phyloP scores from a whole-genome alignment of 2,329 filamentous ascomycete species.

The Colletotrichum viniferum region DNA sequence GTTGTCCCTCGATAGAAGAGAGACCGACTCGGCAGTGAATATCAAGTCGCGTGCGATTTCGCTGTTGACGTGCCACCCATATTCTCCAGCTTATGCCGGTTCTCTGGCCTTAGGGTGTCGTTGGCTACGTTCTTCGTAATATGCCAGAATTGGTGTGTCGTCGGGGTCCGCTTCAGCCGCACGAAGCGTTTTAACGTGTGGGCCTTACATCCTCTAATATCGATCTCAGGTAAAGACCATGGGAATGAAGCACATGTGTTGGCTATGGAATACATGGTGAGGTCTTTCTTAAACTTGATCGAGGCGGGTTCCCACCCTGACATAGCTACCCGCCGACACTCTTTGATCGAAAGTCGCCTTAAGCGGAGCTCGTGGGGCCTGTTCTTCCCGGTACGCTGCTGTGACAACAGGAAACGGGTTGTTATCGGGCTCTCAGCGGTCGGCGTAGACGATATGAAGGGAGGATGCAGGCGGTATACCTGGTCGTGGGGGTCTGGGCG shows the following conservation, averaged over 20 bases:
- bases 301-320: not conserved
- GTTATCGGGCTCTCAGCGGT: not conserved
- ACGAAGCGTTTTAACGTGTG: not conserved
- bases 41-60: not conserved
- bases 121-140: constrained; percentile 6
- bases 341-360: not conserved
- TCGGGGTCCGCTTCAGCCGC: not conserved
- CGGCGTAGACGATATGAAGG: not conserved
- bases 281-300: not conserved
- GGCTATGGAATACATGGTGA: not conserved
- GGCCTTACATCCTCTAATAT: constrained; percentile 5
- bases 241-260: not conserved
- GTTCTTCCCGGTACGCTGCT: not conserved
- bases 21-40: not conserved
- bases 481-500: not conserved
- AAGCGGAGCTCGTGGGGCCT: constrained; percentile 10
- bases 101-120: not conserved
- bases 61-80: not conserved
- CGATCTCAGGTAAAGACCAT: not conserved
- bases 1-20: not conserved
- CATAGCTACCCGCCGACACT: not conserved
- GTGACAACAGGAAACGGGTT: not conserved
- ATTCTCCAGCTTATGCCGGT: not conserved
- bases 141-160: constrained; percentile 21
- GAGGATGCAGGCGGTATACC: not conserved